phyloP scores from a whole-genome alignment of 2,329 filamentous ascomycete genomes.

The Penicillium sp. region DNA sequence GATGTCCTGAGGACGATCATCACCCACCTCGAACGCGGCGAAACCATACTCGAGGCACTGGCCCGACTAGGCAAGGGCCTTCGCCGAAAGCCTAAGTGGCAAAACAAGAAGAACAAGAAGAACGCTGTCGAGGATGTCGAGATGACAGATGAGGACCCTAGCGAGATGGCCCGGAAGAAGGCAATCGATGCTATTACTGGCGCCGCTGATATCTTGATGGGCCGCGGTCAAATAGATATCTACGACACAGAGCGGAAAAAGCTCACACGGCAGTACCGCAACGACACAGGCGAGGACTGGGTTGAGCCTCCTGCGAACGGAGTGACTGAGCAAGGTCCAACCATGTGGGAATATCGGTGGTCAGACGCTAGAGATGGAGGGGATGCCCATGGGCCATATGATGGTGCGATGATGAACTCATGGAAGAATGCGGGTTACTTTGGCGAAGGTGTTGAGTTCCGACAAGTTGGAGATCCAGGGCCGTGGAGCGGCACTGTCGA shows the following conservation, averaged over 20 bases:
- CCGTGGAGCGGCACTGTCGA: conserved; percentile 53
- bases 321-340: conserved; percentile 37
- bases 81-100: conserved; percentile 59
- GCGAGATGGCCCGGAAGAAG: conserved; percentile 66
- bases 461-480: conserved; percentile 54
- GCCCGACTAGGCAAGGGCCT: conserved; percentile 72
- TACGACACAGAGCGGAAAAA: conserved; percentile 86
- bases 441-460: conserved; percentile 77
- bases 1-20: conserved; percentile 76
- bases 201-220: conserved; percentile 81
- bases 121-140: conserved; percentile 60
- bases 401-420: conserved; percentile 77
- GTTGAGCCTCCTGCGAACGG: conserved; percentile 47
- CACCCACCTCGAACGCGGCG: conserved; percentile 68
- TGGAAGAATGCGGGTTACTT: conserved; percentile 95
- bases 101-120: conserved; percentile 55
- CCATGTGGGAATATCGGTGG: conserved; percentile 91
- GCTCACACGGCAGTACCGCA: conserved; percentile 76
- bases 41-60: conserved; percentile 85
- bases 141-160: conserved; percentile 67
- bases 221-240: conserved; percentile 79
- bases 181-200: conserved; percentile 81
- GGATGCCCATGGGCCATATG: conserved; percentile 80
- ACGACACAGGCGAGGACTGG: conserved; percentile 88
- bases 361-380: conserved; percentile 79